phyloP scores from a whole-genome alignment of 257 asterid species.

The Penstemon newberryi region DNA sequence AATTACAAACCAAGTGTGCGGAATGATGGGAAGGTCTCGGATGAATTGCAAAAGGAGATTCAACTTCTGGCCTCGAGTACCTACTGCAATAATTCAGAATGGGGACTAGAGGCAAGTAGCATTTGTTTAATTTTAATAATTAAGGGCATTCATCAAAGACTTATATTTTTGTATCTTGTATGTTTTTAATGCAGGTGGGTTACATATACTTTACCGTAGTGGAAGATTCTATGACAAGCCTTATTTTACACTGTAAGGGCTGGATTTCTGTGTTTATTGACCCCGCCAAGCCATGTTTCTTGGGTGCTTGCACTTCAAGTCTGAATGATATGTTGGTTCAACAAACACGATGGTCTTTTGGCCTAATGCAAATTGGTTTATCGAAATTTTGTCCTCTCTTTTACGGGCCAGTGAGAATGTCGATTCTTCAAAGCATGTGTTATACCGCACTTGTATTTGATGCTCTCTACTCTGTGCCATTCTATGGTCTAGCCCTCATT shows the following conservation, averaged over 20 bases:
- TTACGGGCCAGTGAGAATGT: conserved; percentile 45
- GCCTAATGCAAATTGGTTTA: conserved; percentile 40
- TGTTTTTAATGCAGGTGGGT: conserved; percentile 49
- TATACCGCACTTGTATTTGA: conserved; percentile 34
- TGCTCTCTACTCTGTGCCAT: conserved; percentile 30
- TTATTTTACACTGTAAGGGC: conserved; percentile 52
- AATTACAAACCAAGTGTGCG: conserved; percentile 22
- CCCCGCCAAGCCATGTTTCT: conserved; percentile 46
- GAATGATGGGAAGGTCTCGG: conserved; percentile 29
- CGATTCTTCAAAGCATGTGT: conserved; percentile 42
- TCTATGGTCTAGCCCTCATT: conserved; percentile 36
- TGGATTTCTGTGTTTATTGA: conserved; percentile 49
- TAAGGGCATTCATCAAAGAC: not conserved
- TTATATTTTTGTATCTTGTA: not conserved
- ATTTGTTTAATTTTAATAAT: not conserved
- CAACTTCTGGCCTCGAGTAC: conserved; percentile 48
- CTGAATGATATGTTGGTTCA: conserved; percentile 51
- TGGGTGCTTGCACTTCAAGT: conserved; percentile 48
- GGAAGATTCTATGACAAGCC: conserved; percentile 53
- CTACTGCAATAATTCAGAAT: conserved; percentile 47
- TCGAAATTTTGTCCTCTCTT: conserved; percentile 43
- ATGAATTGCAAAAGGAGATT: conserved; percentile 31
- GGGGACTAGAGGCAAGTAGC: conserved; percentile 61
- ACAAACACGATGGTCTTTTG: conserved; percentile 52
- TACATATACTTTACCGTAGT: conserved; percentile 45